These are phyloP conservation scores for Protomyces arabidopsidicola DNA, from an alignment of 1,139 yeast species.

Conservation along the genomic window DNA sequence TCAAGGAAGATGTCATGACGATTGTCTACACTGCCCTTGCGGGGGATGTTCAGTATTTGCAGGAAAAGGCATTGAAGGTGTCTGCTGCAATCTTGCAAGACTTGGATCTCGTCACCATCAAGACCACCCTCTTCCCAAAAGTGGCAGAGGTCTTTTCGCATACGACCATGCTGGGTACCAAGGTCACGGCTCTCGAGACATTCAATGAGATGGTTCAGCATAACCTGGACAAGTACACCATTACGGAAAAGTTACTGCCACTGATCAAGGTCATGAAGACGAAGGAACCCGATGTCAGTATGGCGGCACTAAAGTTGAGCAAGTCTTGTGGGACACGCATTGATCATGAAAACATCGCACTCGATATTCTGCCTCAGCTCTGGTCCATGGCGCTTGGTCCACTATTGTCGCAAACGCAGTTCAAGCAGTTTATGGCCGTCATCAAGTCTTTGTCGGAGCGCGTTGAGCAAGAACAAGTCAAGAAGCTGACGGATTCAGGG, in stretches of 20 bases:
- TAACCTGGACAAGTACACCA: conserved; percentile 64
- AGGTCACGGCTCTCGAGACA: conserved; percentile 62
- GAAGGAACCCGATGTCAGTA: conserved; percentile 63
- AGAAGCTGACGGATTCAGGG: conserved; percentile 33
- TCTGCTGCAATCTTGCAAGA: conserved; percentile 47
- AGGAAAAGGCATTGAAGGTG: conserved; percentile 54
- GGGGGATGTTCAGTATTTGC: conserved; percentile 46
- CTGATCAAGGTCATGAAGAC: conserved; percentile 69
- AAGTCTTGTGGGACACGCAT: conserved; percentile 41
- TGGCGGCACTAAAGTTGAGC: conserved; percentile 54
- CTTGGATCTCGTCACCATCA: conserved; percentile 67
- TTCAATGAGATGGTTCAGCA: conserved; percentile 56
- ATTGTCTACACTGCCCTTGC: conserved; percentile 38
- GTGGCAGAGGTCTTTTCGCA: conserved; percentile 70
- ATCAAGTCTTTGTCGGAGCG: conserved; percentile 42
- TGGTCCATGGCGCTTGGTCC: conserved; percentile 49
- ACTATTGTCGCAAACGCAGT: conserved; percentile 45
- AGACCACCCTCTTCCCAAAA: conserved; percentile 67
- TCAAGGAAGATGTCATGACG: conserved; percentile 43
- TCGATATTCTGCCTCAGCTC: conserved; percentile 49
- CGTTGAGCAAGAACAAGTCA: conserved; percentile 42
- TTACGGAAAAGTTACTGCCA: conserved; percentile 74
- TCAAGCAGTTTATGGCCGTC: conserved; percentile 41
- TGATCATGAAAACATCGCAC: conserved; percentile 46
- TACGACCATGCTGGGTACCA: conserved; percentile 75